phyloP scores from a whole-genome alignment of 2,329 filamentous ascomycete species.

The Blumeria graminis region DNA sequence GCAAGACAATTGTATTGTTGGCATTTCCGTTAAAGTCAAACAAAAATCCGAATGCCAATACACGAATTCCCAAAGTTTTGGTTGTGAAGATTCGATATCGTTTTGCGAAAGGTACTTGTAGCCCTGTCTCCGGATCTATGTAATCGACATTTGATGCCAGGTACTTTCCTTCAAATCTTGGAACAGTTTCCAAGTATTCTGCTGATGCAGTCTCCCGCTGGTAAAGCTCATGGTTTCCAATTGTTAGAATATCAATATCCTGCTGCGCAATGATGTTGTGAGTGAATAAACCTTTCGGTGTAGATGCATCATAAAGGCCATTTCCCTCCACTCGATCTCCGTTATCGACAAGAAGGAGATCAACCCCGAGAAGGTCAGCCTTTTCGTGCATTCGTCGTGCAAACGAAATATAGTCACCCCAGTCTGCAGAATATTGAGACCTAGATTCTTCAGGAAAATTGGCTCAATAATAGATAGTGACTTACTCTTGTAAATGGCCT shows the following conservation, averaged over 20 bases:
- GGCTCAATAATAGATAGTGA: not conserved
- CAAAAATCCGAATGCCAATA: constrained; percentile 80
- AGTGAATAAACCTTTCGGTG: constrained; percentile 69
- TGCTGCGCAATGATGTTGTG: constrained; percentile 73
- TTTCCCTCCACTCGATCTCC: constrained; percentile 88
- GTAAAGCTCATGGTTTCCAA: constrained; percentile 92
- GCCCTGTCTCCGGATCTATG: constrained; percentile 43
- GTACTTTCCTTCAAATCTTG: constrained; percentile 59
- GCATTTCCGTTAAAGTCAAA: constrained; percentile 83
- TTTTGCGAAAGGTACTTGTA: constrained; percentile 51
- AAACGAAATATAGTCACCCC: constrained; percentile 95
- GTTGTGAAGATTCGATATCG: constrained; percentile 79
- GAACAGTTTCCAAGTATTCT: constrained; percentile 60
- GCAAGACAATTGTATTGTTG: constrained; percentile 70
- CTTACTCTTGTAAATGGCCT: constrained; percentile 74
- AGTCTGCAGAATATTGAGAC: constrained; percentile 81
- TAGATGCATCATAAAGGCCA: constrained; percentile 74
- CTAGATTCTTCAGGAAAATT: constrained; percentile 20
- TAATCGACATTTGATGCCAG: constrained; percentile 88
- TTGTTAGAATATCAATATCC: constrained; percentile 59
- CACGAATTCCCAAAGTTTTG: constrained; percentile 60
- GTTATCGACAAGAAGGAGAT: constrained; percentile 84
- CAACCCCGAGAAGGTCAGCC: constrained; percentile 54
- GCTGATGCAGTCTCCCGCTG: constrained; percentile 49
- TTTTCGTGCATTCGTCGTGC: constrained; percentile 55